These are phyloP conservation scores for Suhomyces xylopsoci DNA, from an alignment of 805 yeast genomes.

Conservation along the genomic window DNA sequence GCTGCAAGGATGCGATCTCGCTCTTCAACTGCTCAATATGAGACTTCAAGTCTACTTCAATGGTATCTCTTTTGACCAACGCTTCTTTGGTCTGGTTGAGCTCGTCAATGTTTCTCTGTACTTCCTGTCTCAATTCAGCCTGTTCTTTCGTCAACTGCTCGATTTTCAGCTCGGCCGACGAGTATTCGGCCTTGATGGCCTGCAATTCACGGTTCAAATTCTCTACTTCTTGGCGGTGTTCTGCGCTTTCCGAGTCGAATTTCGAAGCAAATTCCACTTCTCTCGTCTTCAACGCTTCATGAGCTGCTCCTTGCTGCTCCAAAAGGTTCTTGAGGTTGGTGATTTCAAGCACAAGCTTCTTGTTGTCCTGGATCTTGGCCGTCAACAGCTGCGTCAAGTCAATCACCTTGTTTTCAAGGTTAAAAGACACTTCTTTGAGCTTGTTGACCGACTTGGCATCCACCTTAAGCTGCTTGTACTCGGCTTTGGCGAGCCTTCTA, in stretches of 20 bases:
- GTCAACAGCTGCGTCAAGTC: slow-evolving; percentile 86
- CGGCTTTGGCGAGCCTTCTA: slow-evolving; percentile 66
- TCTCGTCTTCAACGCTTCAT: slow-evolving; percentile 52
- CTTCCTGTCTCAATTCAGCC: slow-evolving; percentile 60
- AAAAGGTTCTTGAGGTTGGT: slow-evolving; percentile 43
- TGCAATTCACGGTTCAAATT: slow-evolving; percentile 54
- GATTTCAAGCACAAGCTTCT: slow-evolving; percentile 62
- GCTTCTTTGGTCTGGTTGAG: slow-evolving; percentile 58
- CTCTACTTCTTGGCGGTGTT: slow-evolving; percentile 49
- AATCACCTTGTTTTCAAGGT: slow-evolving; percentile 95
- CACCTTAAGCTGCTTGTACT: slow-evolving; percentile 61
- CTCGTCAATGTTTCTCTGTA: slow-evolving; percentile 58
- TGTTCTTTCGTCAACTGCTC: slow-evolving; percentile 61
- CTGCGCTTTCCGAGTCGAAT: slow-evolving; percentile 41
- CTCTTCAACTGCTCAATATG: slow-evolving; percentile 54
- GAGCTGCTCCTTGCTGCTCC: slow-evolving; percentile 51
- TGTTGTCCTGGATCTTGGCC: slow-evolving; percentile 77
- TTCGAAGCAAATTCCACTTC: slow-evolving; percentile 52
- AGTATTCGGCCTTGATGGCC: slow-evolving; percentile 53
- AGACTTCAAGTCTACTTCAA: slow-evolving; percentile 63
- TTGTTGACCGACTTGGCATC: slow-evolving; percentile 92
- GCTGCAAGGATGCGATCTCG: slow-evolving; percentile 48
- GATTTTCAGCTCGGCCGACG: slow-evolving; percentile 56
- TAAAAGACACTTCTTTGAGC: slow-evolving; percentile 86
- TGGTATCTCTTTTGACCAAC: slow-evolving; percentile 55